Percentiles rank a stretch among this genome's conserved stretches.
Conservation (phyloP, 257 asterid genomes). For the Scutellaria galericulata region DNA sequence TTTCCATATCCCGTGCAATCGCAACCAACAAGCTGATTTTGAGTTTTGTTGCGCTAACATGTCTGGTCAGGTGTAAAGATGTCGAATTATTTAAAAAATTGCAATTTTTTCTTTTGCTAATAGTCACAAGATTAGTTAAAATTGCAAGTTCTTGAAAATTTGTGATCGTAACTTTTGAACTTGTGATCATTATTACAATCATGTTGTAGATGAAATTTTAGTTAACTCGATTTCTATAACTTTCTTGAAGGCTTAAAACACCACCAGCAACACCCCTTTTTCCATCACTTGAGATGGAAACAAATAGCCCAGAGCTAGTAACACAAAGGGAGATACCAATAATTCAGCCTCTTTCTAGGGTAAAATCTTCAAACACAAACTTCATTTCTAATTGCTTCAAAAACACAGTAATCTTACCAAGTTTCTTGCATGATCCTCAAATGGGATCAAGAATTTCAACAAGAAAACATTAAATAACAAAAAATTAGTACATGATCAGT, state of each 20-base stretch:
- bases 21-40: no score
- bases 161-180: no score
- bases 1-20: no score
- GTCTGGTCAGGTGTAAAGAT: no score
- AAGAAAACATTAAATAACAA: neutral
- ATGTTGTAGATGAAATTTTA: neutral
- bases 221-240: neutral
- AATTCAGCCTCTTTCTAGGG: constrained; percentile 71
- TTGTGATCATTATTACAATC: neutral
- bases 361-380: constrained; percentile 15
- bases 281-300: constrained; percentile 87
- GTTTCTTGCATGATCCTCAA: neutral
- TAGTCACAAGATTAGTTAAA: no score
- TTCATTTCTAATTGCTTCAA: neutral
- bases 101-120: no score
- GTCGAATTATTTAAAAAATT: no score
- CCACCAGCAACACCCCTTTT: constrained; percentile 90
- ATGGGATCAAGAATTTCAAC: constrained; percentile 4
- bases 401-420: neutral
- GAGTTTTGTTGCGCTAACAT: no score
- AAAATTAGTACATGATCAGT: constrained; percentile 43
- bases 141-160: no score
- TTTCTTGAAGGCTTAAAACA: constrained; percentile 68
- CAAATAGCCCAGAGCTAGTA: constrained; percentile 53
- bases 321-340: constrained; percentile 66